Base-by-base conservation (phyloP, 257 asterid genomes). In the Solanum chilense region DNA sequence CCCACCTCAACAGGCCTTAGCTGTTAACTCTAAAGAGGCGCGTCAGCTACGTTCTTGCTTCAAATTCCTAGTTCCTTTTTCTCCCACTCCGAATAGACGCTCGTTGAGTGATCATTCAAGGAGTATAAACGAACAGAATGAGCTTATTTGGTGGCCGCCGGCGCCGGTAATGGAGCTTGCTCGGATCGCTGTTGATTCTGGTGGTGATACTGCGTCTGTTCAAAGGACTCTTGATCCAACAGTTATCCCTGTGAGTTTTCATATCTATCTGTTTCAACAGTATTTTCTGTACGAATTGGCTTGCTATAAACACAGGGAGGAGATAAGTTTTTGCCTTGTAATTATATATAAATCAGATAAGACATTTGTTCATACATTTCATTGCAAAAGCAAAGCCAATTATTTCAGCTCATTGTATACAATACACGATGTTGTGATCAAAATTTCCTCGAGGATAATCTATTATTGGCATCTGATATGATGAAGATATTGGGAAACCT, bases 161-260 rank as follows among this genome's bases (percentile, higher is more conserved):
- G 88, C 86, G 80, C 88, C 98, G 0, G 94, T 96, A 7, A 68
- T 95, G 93, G 99, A 96, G 89, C 92, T 96, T 80, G 98, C 96
- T 87, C 96, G 98, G 16, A 93, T 96, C 9, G 94, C 98, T 15
- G 73, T 94, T 68, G 98, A 96, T 84, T 96, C 98, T 0, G 98
- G 99, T 23, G 95, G 89, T 74, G 97, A 96, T 37, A 94, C 98
- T 47, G 98, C 91, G 68, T 93, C 98, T 73, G 91, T 96, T 90
- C 95, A 93, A 71, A 89, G 92, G 29, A 91, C 92, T 35, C 96
- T 96, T 87, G 98, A 96, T 89, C 98, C 99, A 9, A 76, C 93
- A 12, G 80, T 90, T 44, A 88, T 95, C 86, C 89, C 90, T 33
- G 99, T 95, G 35, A 89, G 90, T 81, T 76, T n/a, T 44, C 83